A percentile compares a stretch with the other conserved stretches of the same genome.
Evolutionary conservation across 768 basidiomycete species (phyloP).

Genomic region (Thelephora ganbajun): DNA sequence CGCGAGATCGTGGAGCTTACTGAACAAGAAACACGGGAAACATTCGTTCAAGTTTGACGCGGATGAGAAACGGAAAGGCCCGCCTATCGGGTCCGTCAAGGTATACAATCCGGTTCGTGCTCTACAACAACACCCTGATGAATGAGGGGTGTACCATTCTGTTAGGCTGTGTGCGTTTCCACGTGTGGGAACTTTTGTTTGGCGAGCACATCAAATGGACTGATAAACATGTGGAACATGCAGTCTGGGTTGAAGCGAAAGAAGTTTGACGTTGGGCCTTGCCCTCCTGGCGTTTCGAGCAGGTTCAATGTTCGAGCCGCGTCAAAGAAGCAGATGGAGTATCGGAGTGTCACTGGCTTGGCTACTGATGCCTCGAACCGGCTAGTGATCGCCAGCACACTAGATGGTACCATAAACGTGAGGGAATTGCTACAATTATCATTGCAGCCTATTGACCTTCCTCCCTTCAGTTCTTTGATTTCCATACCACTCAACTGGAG

Average conservation of each 20-base stretch:
- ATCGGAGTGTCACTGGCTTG: constrained; percentile 64
- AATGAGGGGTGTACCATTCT: neutral
- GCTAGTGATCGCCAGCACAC: constrained; percentile 66
- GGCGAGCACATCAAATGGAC: constrained; percentile 67
- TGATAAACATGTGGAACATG: constrained; percentile 90
- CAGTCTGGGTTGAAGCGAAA: constrained; percentile 84
- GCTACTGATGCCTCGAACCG: constrained; percentile 79
- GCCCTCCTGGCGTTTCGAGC: constrained; percentile 38
- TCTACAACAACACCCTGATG: neutral
- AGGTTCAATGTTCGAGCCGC: constrained; percentile 24
- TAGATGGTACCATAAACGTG: constrained; percentile 84
- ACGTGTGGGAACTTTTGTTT: constrained; percentile 95
- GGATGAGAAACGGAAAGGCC: constrained; percentile 33
- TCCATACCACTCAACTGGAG: constrained; percentile 71
- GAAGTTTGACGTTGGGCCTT: constrained; percentile 53
- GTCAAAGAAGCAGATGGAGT: constrained; percentile 23
- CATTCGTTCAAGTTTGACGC: constrained; percentile 46
- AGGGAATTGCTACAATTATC: constrained; percentile 12
- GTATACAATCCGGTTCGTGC: constrained; percentile 23
- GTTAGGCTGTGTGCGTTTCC: constrained; percentile 75
- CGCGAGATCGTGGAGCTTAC: constrained; percentile 80
- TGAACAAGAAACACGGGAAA: constrained; percentile 70
- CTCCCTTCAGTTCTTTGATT: constrained; percentile 84
- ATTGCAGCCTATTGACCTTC: neutral
- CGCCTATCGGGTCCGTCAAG: constrained; percentile 51